Conservation (phyloP, 176 grass and related monocot genomes). For the Puya raimondii region DNA sequence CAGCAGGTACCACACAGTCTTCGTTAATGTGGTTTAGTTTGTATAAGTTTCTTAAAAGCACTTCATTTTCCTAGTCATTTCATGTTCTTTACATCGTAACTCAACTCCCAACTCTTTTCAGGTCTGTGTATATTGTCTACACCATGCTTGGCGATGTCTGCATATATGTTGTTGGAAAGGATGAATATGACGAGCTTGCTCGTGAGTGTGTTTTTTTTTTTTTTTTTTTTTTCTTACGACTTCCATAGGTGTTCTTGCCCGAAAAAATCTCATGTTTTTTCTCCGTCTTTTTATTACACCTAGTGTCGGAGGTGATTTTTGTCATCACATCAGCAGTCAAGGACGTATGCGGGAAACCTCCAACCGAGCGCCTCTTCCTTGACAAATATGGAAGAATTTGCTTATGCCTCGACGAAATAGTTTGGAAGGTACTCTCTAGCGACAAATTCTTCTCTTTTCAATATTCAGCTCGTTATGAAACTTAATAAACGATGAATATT, state of each 20-base stretch:
- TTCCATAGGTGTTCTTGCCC: not conserved
- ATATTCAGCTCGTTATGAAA: not conserved
- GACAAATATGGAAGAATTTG: slow-evolving; percentile 92
- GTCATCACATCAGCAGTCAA: slow-evolving; percentile 85
- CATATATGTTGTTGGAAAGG: slow-evolving; percentile 90
- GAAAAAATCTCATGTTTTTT: not conserved
- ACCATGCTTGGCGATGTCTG: slow-evolving; percentile 81
- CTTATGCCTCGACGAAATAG: slow-evolving; percentile 83
- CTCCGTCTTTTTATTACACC: slow-evolving; percentile 2
- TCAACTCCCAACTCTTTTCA: slow-evolving; percentile 15
- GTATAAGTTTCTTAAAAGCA: not conserved
- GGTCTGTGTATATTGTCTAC: slow-evolving; percentile 92
- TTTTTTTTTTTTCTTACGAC: not conserved
- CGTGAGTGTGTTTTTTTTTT: slow-evolving; percentile 36
- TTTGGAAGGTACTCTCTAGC: slow-evolving; percentile 61
- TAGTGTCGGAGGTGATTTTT: slow-evolving; percentile 87
- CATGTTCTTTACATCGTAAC: not conserved
- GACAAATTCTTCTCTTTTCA: not conserved
- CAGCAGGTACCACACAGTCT: not conserved
- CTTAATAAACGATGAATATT: not conserved
- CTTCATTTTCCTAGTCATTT: not conserved
- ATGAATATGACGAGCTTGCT: slow-evolving; percentile 98
- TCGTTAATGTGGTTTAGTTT: not conserved
- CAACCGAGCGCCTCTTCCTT: slow-evolving; percentile 77
- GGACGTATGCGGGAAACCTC: slow-evolving; percentile 78